Percentiles rank a stretch among this genome's conserved stretches.
Evolutionary conservation across 495 filamentous ascomycete species (phyloP).

Genomic region (Neurospora sp.): DNA sequence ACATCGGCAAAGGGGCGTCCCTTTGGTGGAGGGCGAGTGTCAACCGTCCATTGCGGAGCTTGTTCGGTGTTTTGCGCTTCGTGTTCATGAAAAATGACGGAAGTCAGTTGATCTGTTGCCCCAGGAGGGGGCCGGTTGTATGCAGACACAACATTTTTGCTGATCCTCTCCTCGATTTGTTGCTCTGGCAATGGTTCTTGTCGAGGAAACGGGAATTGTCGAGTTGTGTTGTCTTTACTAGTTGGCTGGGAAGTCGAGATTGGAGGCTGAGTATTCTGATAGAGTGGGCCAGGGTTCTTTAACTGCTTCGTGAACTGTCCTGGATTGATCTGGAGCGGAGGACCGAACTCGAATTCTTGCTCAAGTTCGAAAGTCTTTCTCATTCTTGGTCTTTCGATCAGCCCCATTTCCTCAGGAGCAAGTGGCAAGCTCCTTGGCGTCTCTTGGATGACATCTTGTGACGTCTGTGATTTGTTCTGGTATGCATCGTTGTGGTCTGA

Average conservation of each 20-base stretch:
- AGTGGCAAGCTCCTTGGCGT: background rate
- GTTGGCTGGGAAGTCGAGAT: background rate
- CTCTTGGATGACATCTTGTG: background rate
- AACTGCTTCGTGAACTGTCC: constrained; percentile 3
- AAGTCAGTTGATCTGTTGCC: background rate
- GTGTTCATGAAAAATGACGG: background rate
- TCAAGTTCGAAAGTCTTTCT: background rate
- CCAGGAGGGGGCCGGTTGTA: background rate
- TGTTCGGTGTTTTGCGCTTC: background rate
- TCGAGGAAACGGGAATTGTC: background rate
- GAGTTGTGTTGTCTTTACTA: background rate
- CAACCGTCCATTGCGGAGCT: background rate
- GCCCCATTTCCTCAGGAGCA: background rate
- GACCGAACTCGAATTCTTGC: constrained; percentile 2
- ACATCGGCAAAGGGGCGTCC: background rate
- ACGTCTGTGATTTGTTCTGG: background rate
- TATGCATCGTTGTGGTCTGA: background rate
- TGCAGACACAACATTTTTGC: background rate
- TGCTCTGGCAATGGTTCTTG: background rate
- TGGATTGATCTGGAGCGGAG: constrained; percentile 1
- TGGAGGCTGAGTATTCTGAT: background rate
- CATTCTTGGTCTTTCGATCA: constrained; percentile 1
- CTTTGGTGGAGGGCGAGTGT: background rate
- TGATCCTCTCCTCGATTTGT: background rate
- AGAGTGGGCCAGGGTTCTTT: background rate